phyloP scores from a whole-genome alignment of 768 basidiomycete genomes.

The Boletales sp. region DNA sequence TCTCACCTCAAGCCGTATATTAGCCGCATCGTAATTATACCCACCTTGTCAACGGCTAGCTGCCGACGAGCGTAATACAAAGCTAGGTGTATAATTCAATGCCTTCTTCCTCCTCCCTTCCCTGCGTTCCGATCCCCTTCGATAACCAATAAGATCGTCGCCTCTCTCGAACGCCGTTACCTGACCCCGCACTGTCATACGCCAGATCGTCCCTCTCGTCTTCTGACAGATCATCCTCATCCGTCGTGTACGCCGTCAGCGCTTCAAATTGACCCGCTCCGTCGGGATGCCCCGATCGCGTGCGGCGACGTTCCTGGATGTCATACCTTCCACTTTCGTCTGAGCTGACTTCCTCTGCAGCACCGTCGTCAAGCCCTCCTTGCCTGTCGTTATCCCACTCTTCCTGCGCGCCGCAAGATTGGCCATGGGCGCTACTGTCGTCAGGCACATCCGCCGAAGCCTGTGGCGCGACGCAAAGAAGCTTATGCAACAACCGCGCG shows the following conservation, averaged over 20 bases:
- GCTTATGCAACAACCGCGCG: slow-evolving; percentile 52
- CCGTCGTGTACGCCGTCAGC: slow-evolving; percentile 48
- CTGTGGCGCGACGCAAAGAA: slow-evolving; percentile 42
- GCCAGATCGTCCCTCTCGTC: slow-evolving; percentile 28
- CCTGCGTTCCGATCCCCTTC: slow-evolving; percentile 39
- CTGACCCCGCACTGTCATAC: slow-evolving; percentile 19
- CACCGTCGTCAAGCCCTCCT: slow-evolving; percentile 22
- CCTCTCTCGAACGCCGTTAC: slow-evolving; percentile 19
- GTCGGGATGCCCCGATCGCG: slow-evolving; percentile 41
- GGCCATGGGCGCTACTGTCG: slow-evolving; percentile 5
- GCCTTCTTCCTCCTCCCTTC: slow-evolving; percentile 16
- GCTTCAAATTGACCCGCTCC: slow-evolving; percentile 34
- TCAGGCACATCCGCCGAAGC: slow-evolving; percentile 20
- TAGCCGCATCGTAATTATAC: slow-evolving; percentile 1
- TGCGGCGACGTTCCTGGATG: slow-evolving; percentile 46
- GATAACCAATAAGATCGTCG: slow-evolving; percentile 58
- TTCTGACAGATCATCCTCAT: slow-evolving; percentile 34
- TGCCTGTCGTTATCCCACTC: slow-evolving; percentile 41
- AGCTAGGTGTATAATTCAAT: neutral
- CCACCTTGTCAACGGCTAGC: neutral
- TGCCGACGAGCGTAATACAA: neutral
- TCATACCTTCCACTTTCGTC: slow-evolving; percentile 61
- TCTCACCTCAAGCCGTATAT: too few relatives aligned
- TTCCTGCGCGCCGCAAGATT: slow-evolving; percentile 24
- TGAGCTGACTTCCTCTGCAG: slow-evolving; percentile 21